Evolutionary conservation across 129 eudicot genomes (phyloP), one percentile per base, ranked within the genome.

Genomic region (Arctium minus): DNA sequence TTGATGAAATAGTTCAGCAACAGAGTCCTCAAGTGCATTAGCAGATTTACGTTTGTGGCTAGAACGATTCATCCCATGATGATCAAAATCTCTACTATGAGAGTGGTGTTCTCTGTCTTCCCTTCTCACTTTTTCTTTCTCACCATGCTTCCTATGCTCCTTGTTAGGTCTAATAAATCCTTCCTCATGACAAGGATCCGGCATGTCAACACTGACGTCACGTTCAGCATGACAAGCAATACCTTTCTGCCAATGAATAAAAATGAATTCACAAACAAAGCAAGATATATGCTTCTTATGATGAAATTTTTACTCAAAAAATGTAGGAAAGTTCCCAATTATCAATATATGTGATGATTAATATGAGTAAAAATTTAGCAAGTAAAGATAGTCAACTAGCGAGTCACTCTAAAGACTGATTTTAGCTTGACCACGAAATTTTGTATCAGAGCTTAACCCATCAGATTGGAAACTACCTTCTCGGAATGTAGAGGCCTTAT

Each of bases 21-120:
- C 89, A 80, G 71, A 76, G 68, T 88, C 97, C 69, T 91, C 94
- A 85, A 79, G 74, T 62, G 86, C 73, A 84, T 31, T 39, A 81
- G 84, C 87, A 87, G 87, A 72, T 86, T 91, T 91, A 31, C 82
- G 79, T 72, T 83, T 87, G 32, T 81, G 89, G 71, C 84, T 68
- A 64, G 80, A 68, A 84, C 50, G 78, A 73, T 77, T 85, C 53
- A 18, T 39, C 6, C 79, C 79, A 44, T 74, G 88, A 67, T 80
- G 73, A 76, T 85, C 86, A 69, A 71, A 70, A 67, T 81, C 87
- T 67, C 77, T 84, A 79, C 87, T 92, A 78, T 84, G 92, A 84
- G 80, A 60, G 29, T 73, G 86, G 77, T 37, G 74, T 81, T 89
- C 92, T 83, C 68, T 81, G 74, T 80, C 91, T 87, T 86, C 93